A percentile compares a stretch with the other conserved stretches of the same genome.
Evolutionary conservation across 2,329 filamentous ascomycete genomes (phyloP).

Genomic region (Penicillium sp.): DNA sequence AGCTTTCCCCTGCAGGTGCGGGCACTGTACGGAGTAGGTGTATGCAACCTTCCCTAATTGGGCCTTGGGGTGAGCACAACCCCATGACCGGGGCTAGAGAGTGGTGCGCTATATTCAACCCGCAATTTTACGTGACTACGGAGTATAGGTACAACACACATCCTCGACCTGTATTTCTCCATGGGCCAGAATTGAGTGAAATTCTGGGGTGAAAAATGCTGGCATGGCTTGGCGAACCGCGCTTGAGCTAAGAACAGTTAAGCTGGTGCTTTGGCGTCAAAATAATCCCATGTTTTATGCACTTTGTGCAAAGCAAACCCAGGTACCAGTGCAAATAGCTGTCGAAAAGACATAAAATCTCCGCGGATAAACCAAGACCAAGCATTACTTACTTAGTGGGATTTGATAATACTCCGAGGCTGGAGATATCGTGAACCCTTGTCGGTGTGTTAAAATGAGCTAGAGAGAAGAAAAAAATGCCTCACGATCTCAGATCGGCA

Average conservation of each 20-base stretch:
- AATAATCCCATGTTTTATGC: too few relatives aligned
- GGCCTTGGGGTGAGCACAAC: conserved; percentile 3
- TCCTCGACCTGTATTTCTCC: conserved; percentile 6
- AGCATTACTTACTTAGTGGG: background rate
- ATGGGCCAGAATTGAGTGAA: conserved; percentile 8
- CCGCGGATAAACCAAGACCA: conserved; percentile 2
- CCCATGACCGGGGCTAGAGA: background rate
- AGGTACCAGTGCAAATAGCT: too few relatives aligned
- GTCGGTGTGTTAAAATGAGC: conserved; percentile 3
- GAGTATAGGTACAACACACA: too few relatives aligned
- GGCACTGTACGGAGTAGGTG: conserved; percentile 3
- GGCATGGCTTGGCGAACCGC: conserved; percentile 24
- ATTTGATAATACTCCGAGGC: too few relatives aligned
- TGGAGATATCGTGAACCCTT: conserved; percentile 5
- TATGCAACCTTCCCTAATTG: conserved; percentile 6
- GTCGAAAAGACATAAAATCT: background rate
- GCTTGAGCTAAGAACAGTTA: conserved; percentile 5
- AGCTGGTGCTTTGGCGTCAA: background rate
- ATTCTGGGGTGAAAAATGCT: conserved; percentile 22
- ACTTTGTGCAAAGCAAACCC: too few relatives aligned
- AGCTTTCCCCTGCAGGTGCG: conserved; percentile 18
- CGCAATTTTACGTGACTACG: background rate
- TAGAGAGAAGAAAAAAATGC: conserved; percentile 27
- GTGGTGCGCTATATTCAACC: background rate
- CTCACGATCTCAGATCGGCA: conserved; percentile 36